Evolutionary conservation across 1,284 basidiomycete species (phyloP), one percentile per base, ranked within the genome.

Genomic region (Cryptococcus sp.): DNA sequence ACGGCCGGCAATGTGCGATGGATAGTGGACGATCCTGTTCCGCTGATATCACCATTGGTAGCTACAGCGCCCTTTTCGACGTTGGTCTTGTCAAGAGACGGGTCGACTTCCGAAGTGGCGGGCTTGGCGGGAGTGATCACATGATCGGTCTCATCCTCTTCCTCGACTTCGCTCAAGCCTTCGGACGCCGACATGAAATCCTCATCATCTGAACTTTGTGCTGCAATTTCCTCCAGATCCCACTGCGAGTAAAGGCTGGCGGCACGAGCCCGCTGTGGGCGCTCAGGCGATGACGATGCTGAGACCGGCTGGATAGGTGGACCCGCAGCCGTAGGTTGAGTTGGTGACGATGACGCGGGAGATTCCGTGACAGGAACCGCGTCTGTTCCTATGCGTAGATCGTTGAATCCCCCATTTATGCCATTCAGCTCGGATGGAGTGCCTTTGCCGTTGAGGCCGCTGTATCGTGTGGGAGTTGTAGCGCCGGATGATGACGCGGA

Each of bases 121-220:
- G 61, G 54, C 5, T 59, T 39, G 39, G 38, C 45, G 13, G 58
- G 55, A 16, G 44, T 41, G 8, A 59, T 23, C 31, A 39, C 35
- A 11, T 31, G 40, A 25, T 40, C 47, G 8, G 42, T 44, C 47
- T 78, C 77, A 20, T 76, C 73, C 19, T 70, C 78, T 60, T 79
- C 78, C 45, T 74, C 78, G 2, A 79, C 75, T 57, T 79, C 78
- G 47, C 74, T 77, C 39, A 79, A 58, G 2, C 78, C 79, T 50
- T 79, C 79, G 2, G 70, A 64, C 2, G 79, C 75, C 0, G 76
- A 80, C 17, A 69, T 61, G 63, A 74, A 80, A 3, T 69, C 74
- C 19, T 67, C 68, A 27, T 59, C 63, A 31, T 71, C 69, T 13
- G 60, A 54, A 11, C 56, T 61, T 5, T 66, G 63, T 20, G 63